Base-by-base conservation (phyloP, 2,329 filamentous ascomycete genomes). In the Sarocladium kiliense region DNA sequence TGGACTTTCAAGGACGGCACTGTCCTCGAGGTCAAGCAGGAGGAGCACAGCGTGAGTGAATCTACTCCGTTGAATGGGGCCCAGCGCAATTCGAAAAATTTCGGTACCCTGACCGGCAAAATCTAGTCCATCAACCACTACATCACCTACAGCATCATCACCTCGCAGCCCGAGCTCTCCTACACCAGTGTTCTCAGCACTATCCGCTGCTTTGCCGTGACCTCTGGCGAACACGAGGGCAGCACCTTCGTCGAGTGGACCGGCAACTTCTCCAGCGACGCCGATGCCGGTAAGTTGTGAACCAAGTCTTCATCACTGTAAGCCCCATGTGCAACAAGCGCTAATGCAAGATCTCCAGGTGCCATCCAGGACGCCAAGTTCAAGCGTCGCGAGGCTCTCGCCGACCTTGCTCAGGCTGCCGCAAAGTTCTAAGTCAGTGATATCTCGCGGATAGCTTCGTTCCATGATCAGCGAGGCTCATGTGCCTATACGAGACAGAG, bases 281-380 rank as follows among this genome's bases (percentile, higher is more conserved):
- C 57, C 10, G 57, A 57, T 44, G 54, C 53, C 7, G 59, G 59
- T 26, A 47, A 54, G 14, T 72, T 6, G 25, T 2, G 23, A 6
- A 4, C 7, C 42, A 41, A 19, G 18, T 41, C n/a, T 6, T 19
- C 7, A 18, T 6, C 7, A 16, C 7, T 32, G 42, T n/a, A n/a
- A n/a, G n/a, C n/a, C n/a, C n/a, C n/a, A n/a, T 27, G 11, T 21
- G 42, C 12, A 21, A 26, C 16, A 21, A 3, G n/a, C 2, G 44
- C 12, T n/a, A 1, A 2, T 21, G 53, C 6, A 19, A 21, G 19
- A 14, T 21, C 25, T 30, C 6, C 57, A 87, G 85, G 79, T 62
- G 86, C 88, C 57, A 87, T 89, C 60, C 81, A 87, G 69, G 86
- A 89, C 66, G 86, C 85, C 64, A 87, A 86, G 74, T 89, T 85